Percentiles rank a stretch among this genome's conserved stretches.
Evolutionary conservation across 805 yeast species (phyloP).

Genomic region (Teunomyces pallodes): DNA sequence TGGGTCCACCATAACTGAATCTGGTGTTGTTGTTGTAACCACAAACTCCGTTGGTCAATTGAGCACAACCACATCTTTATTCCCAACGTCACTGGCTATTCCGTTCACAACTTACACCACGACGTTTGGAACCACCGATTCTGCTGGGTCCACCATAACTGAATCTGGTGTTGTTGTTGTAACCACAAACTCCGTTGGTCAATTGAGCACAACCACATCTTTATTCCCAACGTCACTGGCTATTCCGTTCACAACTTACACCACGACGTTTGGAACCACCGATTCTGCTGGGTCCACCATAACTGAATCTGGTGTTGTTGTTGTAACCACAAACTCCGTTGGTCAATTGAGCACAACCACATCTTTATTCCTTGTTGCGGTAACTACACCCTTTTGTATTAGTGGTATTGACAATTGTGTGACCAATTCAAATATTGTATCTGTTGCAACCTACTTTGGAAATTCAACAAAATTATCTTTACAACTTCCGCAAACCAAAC

Average conservation of each 20-base stretch:
- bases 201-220: constrained; percentile 3
- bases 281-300: constrained; percentile 3
- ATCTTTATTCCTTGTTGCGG: constrained; percentile 7
- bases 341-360: constrained; percentile 8
- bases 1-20: constrained; percentile 4
- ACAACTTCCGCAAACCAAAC: no score
- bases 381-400: no score
- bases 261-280: constrained; percentile 5
- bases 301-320: constrained; percentile 10
- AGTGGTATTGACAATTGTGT: no score
- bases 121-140: constrained; percentile 4
- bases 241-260: constrained; percentile 6
- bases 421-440: no score
- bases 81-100: neutral
- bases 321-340: constrained; percentile 18
- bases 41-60: constrained; percentile 16
- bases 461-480: no score
- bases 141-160: constrained; percentile 4
- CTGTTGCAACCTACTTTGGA: no score
- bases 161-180: constrained; percentile 13
- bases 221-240: neutral
- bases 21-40: constrained; percentile 15
- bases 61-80: constrained; percentile 3
- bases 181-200: constrained; percentile 18
- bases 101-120: constrained; percentile 8